phyloP scores from a whole-genome alignment of 768 basidiomycete genomes.

The Rhodotorula babjevae region DNA sequence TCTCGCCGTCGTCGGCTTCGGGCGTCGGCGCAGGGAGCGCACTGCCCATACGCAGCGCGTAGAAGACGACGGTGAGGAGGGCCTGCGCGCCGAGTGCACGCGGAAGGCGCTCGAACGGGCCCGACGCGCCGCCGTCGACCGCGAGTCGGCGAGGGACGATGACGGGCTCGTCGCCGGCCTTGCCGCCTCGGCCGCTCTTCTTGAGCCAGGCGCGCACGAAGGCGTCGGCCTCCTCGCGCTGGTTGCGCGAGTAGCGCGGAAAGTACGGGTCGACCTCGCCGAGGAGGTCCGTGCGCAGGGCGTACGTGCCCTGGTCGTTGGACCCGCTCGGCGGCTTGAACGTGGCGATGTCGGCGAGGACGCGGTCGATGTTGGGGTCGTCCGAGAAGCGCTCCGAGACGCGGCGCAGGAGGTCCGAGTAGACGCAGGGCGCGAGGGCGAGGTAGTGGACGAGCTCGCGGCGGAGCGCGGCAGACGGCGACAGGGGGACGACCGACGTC shows the following conservation, averaged over 20 bases:
- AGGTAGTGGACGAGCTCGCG: conserved; percentile 87
- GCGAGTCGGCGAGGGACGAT: conserved; percentile 68
- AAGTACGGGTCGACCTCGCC: conserved; percentile 93
- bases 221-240: conserved; percentile 82
- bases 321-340: conserved; percentile 69
- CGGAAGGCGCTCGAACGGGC: conserved; percentile 66
- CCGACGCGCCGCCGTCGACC: conserved; percentile 51
- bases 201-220: conserved; percentile 63
- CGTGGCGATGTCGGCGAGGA: conserved; percentile 70
- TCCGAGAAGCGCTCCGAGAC: conserved; percentile 86
- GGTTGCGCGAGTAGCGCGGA: conserved; percentile 89
- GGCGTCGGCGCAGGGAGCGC: not conserved
- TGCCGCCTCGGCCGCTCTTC: conserved; percentile 46
- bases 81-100: conserved; percentile 64
- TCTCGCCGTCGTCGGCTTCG: not conserved
- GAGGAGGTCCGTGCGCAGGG: conserved; percentile 73
- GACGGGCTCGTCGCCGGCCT: conserved; percentile 58
- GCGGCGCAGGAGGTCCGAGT: conserved; percentile 83
- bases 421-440: conserved; percentile 78
- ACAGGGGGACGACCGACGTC: conserved; percentile 65
- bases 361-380: conserved; percentile 71
- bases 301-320: conserved; percentile 77
- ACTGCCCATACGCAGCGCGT: conserved; percentile 61
- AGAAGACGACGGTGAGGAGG: conserved; percentile 76
- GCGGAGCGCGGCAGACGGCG: conserved; percentile 61